phyloP scores from a whole-genome alignment of 2,329 filamentous ascomycete genomes.

The Aureobasidium sp. region DNA sequence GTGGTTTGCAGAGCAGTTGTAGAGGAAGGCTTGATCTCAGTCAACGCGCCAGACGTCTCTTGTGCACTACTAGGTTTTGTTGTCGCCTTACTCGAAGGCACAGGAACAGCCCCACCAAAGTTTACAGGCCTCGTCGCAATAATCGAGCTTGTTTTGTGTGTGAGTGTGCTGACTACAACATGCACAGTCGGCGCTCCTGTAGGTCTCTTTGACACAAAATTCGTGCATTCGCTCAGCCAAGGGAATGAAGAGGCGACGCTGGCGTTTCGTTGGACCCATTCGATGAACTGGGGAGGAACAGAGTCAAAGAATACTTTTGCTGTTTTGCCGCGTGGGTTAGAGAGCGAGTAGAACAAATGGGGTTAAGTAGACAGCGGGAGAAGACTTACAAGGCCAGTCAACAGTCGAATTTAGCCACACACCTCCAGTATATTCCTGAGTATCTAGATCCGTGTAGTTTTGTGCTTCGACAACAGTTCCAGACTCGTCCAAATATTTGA shows the following conservation, averaged over 20 bases:
- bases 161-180: background rate
- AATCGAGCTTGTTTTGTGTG: background rate
- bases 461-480: background rate
- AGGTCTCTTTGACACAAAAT: background rate
- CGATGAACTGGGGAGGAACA: background rate
- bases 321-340: background rate
- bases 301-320: background rate
- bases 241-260: background rate
- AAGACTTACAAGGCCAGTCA: slow-evolving; percentile 1
- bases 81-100: background rate
- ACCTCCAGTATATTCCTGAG: background rate
- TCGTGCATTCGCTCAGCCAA: background rate
- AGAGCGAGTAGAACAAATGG: background rate
- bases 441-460: background rate
- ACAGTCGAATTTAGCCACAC: background rate
- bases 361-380: no score
- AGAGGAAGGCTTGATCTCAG: background rate
- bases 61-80: background rate
- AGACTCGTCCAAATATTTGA: background rate
- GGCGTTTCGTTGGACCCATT: background rate
- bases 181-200: slow-evolving; percentile 7
- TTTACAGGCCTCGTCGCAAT: background rate
- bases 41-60: background rate
- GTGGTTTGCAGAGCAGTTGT: background rate
- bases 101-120: background rate